phyloP scores from a whole-genome alignment of 352 stramenopile species.

The Phytophthora meadii region DNA sequence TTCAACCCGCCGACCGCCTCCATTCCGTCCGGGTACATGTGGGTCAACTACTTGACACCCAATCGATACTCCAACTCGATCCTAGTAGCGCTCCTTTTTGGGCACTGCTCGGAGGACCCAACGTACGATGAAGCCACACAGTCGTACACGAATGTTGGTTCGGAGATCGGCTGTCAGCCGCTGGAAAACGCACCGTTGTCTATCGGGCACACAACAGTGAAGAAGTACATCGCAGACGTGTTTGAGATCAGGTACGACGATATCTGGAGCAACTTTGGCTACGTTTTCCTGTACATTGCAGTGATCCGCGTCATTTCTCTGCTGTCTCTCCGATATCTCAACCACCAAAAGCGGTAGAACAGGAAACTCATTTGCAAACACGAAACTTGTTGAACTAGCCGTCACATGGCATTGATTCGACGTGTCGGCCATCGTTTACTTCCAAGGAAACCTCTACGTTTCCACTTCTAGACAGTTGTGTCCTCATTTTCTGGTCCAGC shows the following conservation, averaged over 20 bases:
- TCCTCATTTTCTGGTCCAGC: constrained; percentile 21
- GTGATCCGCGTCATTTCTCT: constrained; percentile 45
- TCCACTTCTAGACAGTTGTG: constrained; percentile 20
- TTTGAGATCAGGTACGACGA: constrained; percentile 19
- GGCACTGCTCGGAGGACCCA: constrained; percentile 32
- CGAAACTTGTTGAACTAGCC: constrained; percentile 6
- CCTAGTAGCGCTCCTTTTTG: constrained; percentile 38
- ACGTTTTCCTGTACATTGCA: constrained; percentile 34
- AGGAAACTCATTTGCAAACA: constrained; percentile 1
- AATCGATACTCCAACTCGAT: constrained; percentile 43
- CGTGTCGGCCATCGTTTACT: background rate
- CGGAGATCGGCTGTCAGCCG: constrained; percentile 33
- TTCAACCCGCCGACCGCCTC: constrained; percentile 39
- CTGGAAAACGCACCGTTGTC: constrained; percentile 23
- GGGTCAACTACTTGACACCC: constrained; percentile 45
- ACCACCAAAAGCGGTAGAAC: constrained; percentile 48
- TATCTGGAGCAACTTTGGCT: constrained; percentile 41
- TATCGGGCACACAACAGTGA: constrained; percentile 22
- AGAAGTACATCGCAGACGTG: constrained; percentile 27
- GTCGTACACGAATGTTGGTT: constrained; percentile 22
- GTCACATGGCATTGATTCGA: constrained; percentile 13
- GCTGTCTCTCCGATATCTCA: constrained; percentile 48
- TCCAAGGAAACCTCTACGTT: background rate
- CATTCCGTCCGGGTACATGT: constrained; percentile 42
- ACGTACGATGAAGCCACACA: constrained; percentile 28